Percentiles rank a stretch among this genome's conserved stretches.
These are phyloP conservation scores for Zygoascus ofunaensis DNA, from an alignment of 805 yeast species.

Conservation along the genomic window DNA sequence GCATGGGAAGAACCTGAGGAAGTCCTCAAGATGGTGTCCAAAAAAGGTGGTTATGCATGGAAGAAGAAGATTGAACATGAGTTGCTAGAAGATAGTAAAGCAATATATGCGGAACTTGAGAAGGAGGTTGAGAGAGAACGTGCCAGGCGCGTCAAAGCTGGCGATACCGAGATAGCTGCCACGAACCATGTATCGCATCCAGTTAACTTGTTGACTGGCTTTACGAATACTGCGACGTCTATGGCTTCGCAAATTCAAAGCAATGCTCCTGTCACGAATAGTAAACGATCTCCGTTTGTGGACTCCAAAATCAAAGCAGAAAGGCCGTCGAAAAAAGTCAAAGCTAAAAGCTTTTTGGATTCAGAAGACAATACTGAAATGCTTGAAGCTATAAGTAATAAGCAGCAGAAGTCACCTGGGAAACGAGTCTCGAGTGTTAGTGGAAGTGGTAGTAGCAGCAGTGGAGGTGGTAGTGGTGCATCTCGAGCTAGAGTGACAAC, in stretches of 20 bases:
- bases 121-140: conserved; percentile 16
- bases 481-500: background rate
- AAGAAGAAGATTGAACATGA: conserved; percentile 57
- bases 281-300: background rate
- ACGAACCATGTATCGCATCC: conserved; percentile 4
- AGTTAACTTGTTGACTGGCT: background rate
- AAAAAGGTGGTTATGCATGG: conserved; percentile 43
- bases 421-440: background rate
- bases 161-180: conserved; percentile 7
- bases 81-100: conserved; percentile 41
- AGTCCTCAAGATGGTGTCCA: conserved; percentile 43
- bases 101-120: conserved; percentile 24
- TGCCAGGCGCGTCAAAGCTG: conserved; percentile 8
- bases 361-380: background rate
- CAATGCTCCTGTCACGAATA: conserved; percentile 6
- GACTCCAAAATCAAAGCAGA: conserved; percentile 10
- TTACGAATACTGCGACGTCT: conserved; percentile 2
- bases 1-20: conserved; percentile 76
- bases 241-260: conserved; percentile 7
- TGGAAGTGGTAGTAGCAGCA: conserved; percentile 10
- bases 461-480: conserved; percentile 6
- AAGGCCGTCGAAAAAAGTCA: conserved; percentile 3
- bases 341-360: background rate
- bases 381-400: conserved; percentile 1
- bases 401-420: conserved; percentile 2